Percentiles rank a stretch among this genome's conserved stretches.
Conservation (phyloP, 768 basidiomycete genomes). For the Boletellus sp. region DNA sequence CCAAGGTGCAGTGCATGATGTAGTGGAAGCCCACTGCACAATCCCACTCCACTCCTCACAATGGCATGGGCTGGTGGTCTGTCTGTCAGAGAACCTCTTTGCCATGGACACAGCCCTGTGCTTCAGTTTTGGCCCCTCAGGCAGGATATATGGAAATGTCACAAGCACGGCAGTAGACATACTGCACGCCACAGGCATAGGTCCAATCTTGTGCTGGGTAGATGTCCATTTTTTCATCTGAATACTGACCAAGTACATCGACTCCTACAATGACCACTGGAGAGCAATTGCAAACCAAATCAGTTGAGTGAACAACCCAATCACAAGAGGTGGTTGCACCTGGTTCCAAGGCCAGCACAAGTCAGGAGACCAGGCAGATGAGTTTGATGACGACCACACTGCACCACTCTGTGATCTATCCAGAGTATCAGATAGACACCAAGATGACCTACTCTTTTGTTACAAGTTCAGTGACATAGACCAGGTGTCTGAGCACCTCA, state of each 20-base stretch:
- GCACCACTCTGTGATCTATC: neutral
- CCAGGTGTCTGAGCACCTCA: accelerated
- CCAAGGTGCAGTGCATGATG: neutral
- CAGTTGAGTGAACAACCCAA: too few species aligned
- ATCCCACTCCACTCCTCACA: neutral
- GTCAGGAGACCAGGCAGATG: neutral
- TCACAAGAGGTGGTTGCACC: neutral
- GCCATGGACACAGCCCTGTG: neutral
- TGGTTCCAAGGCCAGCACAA: neutral
- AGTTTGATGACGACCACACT: neutral
- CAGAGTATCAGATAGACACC: accelerated
- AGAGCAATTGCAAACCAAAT: too few species aligned
- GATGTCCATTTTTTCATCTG: constrained; percentile 8
- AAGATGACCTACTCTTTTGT: neutral
- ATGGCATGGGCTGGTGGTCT: neutral
- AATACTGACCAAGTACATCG: too few species aligned
- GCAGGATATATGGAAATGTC: neutral
- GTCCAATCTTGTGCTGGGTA: neutral
- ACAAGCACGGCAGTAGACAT: constrained; percentile 5
- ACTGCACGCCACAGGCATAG: neutral
- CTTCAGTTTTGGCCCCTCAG: neutral
- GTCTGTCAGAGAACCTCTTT: neutral
- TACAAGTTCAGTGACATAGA: neutral
- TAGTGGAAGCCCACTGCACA: neutral
- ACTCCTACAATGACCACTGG: too few species aligned